A percentile compares a stretch with the other conserved stretches of the same genome.
phyloP scores from a whole-genome alignment of 2,329 filamentous ascomycete species.

The Neonectria ditissima region DNA sequence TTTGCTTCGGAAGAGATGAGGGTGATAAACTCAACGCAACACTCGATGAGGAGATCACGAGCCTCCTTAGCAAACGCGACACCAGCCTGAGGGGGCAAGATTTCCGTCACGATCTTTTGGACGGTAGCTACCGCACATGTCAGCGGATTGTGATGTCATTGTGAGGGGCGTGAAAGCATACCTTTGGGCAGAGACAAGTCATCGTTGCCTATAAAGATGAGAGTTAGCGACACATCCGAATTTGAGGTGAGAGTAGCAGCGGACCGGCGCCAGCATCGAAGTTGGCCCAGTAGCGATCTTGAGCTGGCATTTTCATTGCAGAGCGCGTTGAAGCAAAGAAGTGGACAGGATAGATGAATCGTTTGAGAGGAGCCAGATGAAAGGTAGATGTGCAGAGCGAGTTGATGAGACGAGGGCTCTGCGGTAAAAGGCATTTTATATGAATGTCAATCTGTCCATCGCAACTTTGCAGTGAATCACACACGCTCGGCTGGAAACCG shows the following conservation, averaged over 20 bases:
- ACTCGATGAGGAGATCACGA: constrained; percentile 94
- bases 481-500: not conserved
- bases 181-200: constrained; percentile 75
- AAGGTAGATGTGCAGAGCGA: constrained; percentile 20
- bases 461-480: not conserved
- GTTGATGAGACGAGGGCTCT: constrained; percentile 12
- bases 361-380: constrained; percentile 18
- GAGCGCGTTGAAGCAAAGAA: not conserved
- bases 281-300: constrained; percentile 47
- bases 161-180: constrained; percentile 48
- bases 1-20: constrained; percentile 98
- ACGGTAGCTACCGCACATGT: constrained; percentile 67
- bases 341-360: not conserved
- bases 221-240: constrained; percentile 48
- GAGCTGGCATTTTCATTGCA: constrained; percentile 34
- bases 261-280: constrained; percentile 40
- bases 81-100: constrained; percentile 79
- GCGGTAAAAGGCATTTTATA: not conserved
- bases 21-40: constrained; percentile 99
- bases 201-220: constrained; percentile 64
- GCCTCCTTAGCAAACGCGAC: constrained; percentile 95
- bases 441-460: constrained; percentile 1
- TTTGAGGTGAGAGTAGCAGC: constrained; percentile 15
- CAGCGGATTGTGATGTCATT: constrained; percentile 34
- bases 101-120: constrained; percentile 93